A percentile compares a stretch with the other conserved stretches of the same genome.
These are phyloP conservation scores for Darksidea phi DNA, from an alignment of 495 filamentous ascomycete species.

Conservation along the genomic window DNA sequence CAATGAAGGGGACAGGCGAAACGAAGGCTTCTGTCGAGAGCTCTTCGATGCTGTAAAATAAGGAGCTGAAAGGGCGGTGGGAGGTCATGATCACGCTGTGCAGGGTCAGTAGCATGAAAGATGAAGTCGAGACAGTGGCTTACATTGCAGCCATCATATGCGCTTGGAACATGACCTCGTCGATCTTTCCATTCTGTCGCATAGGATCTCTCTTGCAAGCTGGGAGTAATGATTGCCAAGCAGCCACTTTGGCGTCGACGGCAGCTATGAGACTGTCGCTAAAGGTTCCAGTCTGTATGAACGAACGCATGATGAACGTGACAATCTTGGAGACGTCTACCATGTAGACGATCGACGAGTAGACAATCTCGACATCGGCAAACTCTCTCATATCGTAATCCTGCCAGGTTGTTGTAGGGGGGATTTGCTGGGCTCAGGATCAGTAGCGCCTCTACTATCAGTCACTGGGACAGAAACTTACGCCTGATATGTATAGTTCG, in stretches of 20 bases:
- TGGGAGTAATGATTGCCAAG: conserved; percentile 27
- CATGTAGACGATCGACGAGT: conserved; percentile 29
- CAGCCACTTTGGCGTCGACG: conserved; percentile 25
- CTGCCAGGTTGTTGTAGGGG: conserved; percentile 15
- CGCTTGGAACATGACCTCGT: conserved; percentile 33
- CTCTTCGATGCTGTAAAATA: conserved; percentile 24
- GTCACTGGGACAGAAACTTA: conserved; percentile 4
- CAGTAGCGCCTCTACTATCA: neutral
- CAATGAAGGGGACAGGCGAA: conserved; percentile 20
- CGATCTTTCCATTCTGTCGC: conserved; percentile 19
- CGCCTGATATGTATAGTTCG: conserved; percentile 21
- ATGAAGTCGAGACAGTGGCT: neutral
- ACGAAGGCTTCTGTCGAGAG: conserved; percentile 16
- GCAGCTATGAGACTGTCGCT: conserved; percentile 3
- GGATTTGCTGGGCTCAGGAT: conserved; percentile 19
- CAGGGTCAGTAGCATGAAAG: neutral
- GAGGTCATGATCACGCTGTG: conserved; percentile 17
- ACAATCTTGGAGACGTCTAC: conserved; percentile 18
- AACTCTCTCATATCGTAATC: conserved; percentile 29
- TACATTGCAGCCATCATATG: conserved; percentile 22
- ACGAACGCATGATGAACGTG: conserved; percentile 10
- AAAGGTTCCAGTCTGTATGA: conserved; percentile 9
- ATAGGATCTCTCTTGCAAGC: conserved; percentile 30
- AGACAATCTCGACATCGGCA: conserved; percentile 25
- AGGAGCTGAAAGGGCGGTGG: conserved; percentile 27